Base-by-base conservation (phyloP, 2,329 filamentous ascomycete species). In the Pezicula rhizophila region DNA sequence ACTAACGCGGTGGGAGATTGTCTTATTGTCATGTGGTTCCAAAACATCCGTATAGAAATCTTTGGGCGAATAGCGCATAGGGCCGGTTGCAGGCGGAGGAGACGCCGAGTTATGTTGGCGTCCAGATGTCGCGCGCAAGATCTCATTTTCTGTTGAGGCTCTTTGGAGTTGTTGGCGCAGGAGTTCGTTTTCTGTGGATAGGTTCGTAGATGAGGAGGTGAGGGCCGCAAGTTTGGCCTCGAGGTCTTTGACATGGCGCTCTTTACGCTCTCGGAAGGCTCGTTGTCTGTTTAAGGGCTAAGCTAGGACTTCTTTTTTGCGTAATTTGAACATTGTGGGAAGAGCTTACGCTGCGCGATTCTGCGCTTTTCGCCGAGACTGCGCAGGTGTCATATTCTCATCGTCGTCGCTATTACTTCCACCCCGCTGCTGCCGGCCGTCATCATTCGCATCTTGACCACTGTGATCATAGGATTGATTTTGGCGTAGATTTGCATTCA, bases 201-300 rank as follows among this genome's bases (percentile, higher is more conserved):
- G 78, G 31, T 80, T 77, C 48, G 83, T 79, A 45, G 88, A 86
- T 44, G 84, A 82, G 51, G 83, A 81, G 64, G 95, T 86, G 28
- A 96, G 80, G 43, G 74, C 77, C 44, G 80, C 84, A 25, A 97
- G 82, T 66, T 95, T 93, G 49, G 82, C 80, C 69, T 97, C 91
- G 20, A 97, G 83, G 52, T 97, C 90, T 66, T 91, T 91, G 54
- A 97, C 90, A 63, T 95, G 91, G 50, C 84, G 85, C 67, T 97
- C 92, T 68, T 97, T 97, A 58, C 92, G 85, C 69, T 97, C 92
- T 52, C 92, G 89, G 68, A 97, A 97, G 28, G 93, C 92, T 60
- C 92, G 85, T 76, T 97, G 93, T 42, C 92, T 96, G 48, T 14
- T 18, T 39, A 33, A 15, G 23, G 10, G 31, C 14, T 10, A 31